Percentiles rank a stretch among this genome's conserved stretches.
Evolutionary conservation across 2,329 filamentous ascomycete genomes (phyloP).

Genomic region (Myriosclerotinia curreyana): DNA sequence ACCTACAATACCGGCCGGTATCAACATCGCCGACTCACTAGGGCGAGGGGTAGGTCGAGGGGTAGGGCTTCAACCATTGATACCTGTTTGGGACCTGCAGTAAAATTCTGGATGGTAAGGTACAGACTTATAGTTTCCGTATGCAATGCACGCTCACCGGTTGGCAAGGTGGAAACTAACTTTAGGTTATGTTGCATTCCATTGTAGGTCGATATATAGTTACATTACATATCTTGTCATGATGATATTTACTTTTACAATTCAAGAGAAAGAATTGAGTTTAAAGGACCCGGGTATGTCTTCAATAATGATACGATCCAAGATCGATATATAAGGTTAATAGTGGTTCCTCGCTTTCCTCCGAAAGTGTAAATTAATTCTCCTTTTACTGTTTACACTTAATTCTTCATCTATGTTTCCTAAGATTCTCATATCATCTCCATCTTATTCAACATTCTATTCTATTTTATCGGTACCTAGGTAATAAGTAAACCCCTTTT

Average conservation of each 20-base stretch:
- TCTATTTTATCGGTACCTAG: no score
- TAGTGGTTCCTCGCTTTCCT: slow-evolving; percentile 8
- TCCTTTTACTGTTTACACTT: not conserved
- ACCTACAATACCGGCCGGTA: no score
- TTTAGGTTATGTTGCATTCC: no score
- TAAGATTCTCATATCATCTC: not conserved
- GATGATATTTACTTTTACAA: not conserved
- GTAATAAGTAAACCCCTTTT: not conserved
- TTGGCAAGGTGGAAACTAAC: no score
- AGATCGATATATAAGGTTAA: not conserved
- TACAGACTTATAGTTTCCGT: no score
- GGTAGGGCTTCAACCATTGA: not conserved
- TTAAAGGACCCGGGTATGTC: not conserved
- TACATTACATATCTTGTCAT: not conserved
- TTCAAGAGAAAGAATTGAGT: not conserved
- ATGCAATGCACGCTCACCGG: no score
- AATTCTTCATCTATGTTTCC: not conserved
- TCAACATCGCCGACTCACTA: no score
- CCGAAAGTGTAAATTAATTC: slow-evolving; percentile 2
- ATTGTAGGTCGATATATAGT: not conserved
- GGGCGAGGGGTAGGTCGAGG: not conserved
- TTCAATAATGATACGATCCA: not conserved
- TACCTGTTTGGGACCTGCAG: slow-evolving; percentile 7
- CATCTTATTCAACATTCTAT: not conserved
- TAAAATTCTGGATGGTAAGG: no score